These are phyloP conservation scores for Scortechinia acanthostroma DNA, from an alignment of 2,329 filamentous ascomycete species.

Conservation along the genomic window DNA sequence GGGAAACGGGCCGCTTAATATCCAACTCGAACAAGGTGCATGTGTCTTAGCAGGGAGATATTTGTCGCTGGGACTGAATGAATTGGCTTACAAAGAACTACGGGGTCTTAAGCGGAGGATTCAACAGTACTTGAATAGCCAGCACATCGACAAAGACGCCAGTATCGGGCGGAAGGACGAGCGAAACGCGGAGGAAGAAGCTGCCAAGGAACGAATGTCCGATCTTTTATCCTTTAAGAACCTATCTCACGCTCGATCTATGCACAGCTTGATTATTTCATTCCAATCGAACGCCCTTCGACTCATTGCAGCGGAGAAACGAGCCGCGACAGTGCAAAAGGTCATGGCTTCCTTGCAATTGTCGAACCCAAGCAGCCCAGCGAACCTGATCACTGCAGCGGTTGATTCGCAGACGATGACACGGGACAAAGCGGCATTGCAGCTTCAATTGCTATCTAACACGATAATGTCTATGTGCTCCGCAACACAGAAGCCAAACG, in stretches of 20 bases:
- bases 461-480: not conserved
- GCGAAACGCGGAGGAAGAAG: constrained; percentile 13
- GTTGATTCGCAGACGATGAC: not conserved
- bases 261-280: constrained; percentile 21
- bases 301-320: constrained; percentile 21
- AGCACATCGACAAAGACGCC: constrained; percentile 5
- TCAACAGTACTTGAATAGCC: constrained; percentile 16
- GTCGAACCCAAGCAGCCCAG: not conserved
- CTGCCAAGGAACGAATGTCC: constrained; percentile 21
- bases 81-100: constrained; percentile 8
- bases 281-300: constrained; percentile 29
- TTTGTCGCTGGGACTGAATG: not conserved
- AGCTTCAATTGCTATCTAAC: not conserved
- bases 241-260: constrained; percentile 11
- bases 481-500: not conserved
- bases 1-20: not conserved
- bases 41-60: not conserved
- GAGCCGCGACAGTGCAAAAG: constrained; percentile 18
- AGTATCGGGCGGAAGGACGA: not conserved
- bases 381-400: not conserved
- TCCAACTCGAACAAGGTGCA: not conserved
- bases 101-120: constrained; percentile 24
- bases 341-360: constrained; percentile 17
- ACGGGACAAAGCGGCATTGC: not conserved
- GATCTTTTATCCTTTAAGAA: constrained; percentile 23